Evolutionary conservation across 257 asterid species (phyloP), one percentile per base, ranked within the genome.

Genomic region (Ilex aquifolium): DNA sequence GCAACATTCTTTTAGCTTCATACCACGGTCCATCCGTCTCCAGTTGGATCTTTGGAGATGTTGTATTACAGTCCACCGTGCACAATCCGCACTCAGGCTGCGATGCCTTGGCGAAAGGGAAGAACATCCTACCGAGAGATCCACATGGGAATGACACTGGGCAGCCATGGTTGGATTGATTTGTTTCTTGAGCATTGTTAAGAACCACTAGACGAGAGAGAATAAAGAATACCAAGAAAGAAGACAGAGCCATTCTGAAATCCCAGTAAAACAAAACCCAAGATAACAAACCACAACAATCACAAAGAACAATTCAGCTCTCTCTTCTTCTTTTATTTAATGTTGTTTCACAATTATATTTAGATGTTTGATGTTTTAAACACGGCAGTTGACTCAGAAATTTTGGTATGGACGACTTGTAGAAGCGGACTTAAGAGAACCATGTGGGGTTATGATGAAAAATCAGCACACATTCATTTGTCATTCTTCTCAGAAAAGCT

Each of bases 371-470:
- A 31, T 32, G 10, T 11, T 12, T 13, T 5, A 13, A 62, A 65
- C 76, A 72, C 74, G 76, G 57, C n/a, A n/a, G 27, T 21, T 21
- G 27, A 21, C 27, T 21, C 27, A 62, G 70, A 69, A 72, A 62
- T 32, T 6, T 16, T 27, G 64, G 50, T 56, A 62, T 40, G 58
- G 44, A 63, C 64, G 27, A 21, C 27, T 21, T 21, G 27, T 21
- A 21, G 27, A 21, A 0, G 27, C 27, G 27, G 27, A 21, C 27
- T 21, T 21, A 1, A 1, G 27, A 21, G 27, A 21, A 21, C 27
- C 27, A 21, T 1, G 27, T 21, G 27, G 27, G 27, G 27, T 21
- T 21, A 21, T 21, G 27, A 21, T 21, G 27, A 21, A 21, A 21
- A 0, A 21, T 21, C 27, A 21, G 27, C 27, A 21, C 27, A 21